These are phyloP conservation scores for Pulicaria dysenterica DNA, from an alignment of 129 eudicot genomes.

Conservation along the genomic window DNA sequence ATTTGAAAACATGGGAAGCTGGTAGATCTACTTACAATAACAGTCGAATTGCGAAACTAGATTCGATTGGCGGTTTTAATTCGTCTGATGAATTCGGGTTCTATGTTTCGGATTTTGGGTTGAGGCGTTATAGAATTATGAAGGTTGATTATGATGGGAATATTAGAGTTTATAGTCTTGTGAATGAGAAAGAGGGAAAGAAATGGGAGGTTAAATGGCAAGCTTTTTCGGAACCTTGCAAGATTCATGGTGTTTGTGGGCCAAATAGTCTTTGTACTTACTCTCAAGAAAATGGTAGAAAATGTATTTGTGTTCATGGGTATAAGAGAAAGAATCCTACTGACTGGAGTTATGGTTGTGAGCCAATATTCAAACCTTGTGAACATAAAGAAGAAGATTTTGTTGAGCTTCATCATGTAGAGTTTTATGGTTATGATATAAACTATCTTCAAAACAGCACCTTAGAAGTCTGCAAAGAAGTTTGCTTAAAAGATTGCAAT, in stretches of 20 bases:
- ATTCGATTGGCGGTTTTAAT: constrained; percentile 34
- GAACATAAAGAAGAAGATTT: constrained; percentile 1
- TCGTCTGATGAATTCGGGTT: constrained; percentile 45
- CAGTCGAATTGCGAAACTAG: constrained; percentile 36
- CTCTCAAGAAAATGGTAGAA: constrained; percentile 22
- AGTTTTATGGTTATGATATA: constrained; percentile 47
- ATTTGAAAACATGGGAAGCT: constrained; percentile 26
- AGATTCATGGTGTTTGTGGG: constrained; percentile 53
- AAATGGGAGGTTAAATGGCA: constrained; percentile 49
- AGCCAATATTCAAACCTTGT: constrained; percentile 31
- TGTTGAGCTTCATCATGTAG: constrained; percentile 27
- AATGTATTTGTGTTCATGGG: constrained; percentile 43
- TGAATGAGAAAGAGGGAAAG: not conserved
- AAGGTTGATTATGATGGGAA: constrained; percentile 57
- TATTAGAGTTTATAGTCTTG: constrained; percentile 45
- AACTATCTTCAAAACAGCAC: constrained; percentile 26
- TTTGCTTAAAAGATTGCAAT: constrained; percentile 34
- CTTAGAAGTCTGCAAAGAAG: constrained; percentile 30
- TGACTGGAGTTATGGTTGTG: constrained; percentile 49
- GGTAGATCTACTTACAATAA: constrained; percentile 44
- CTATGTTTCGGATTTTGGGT: constrained; percentile 39
- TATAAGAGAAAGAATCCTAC: constrained; percentile 32
- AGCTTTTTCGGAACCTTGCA: constrained; percentile 31
- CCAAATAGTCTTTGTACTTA: constrained; percentile 43
- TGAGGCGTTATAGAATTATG: constrained; percentile 32